Evolutionary conservation across 139 green algal species (phyloP), one percentile per base, ranked within the genome.

Genomic region (Picochlorum sp.): DNA sequence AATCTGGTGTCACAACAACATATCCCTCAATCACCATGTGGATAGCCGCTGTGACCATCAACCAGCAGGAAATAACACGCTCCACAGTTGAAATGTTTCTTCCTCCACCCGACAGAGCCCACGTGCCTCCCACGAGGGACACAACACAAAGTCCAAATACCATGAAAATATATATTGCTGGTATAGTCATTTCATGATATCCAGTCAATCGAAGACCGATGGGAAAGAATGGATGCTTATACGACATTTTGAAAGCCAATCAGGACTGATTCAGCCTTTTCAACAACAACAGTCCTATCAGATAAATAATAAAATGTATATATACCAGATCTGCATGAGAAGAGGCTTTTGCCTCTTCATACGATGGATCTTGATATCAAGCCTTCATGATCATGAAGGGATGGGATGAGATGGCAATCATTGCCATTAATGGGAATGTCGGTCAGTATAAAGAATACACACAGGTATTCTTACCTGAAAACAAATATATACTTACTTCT

Each of bases 11-110:
- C 13, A 81, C 24, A 6, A 92, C 89, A 23, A 92, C 83, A 21
- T 70, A 60, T 30, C 77, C 73, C 64, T 96, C 88, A 3, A 96
- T 73, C 3, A 95, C 60, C 4, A 94, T 65, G 57, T 95, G 88
- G 41, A 95, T 95, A 4, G 85, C 45, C 11, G 85, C 88, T 1
- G 77, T 84, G 20, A 82, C 60, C 15, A 77, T 65, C 60, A 88
- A 85, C 85, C 85, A 92, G 50, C 78, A 82, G 4, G 75, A 62
- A 20, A 83, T 62, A 4, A 81, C 26, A 15, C 72, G 72, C 45
- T 92, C 85, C 9, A 14, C 41, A 3, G 60, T 54, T 1, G 60
- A 54, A 13, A 92, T 56, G 54, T 76, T 65, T 45, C 76, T 81
- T 55, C 16, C 16, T 13, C 16, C 47, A 86, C 83, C 77, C 74